Evolutionary conservation across 1,284 basidiomycete species (phyloP).

Genomic region (Boletus semigastroideus): DNA sequence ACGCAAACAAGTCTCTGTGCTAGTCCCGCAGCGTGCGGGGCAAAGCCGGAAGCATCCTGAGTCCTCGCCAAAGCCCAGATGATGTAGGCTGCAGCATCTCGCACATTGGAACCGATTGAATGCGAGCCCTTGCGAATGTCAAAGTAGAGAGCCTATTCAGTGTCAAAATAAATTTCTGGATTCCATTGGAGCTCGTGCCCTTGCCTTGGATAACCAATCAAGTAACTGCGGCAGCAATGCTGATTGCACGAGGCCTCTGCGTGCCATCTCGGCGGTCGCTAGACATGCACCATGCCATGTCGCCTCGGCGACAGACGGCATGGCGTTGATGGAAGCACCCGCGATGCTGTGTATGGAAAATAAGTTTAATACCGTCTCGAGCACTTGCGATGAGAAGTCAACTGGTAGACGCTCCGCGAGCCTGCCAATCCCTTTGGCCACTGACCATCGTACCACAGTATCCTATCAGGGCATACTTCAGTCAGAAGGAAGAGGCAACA

Average conservation of each 20-base stretch:
- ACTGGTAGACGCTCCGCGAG: constrained; percentile 79
- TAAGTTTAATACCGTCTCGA: constrained; percentile 72
- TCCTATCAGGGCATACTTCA: constrained; percentile 54
- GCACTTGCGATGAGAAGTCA: constrained; percentile 76
- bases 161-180: constrained; percentile 10
- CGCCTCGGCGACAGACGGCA: constrained; percentile 75
- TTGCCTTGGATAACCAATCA: constrained; percentile 77
- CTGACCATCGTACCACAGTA: constrained; percentile 92
- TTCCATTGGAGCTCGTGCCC: constrained; percentile 17
- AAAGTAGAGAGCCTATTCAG: constrained; percentile 79
- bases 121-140: constrained; percentile 91
- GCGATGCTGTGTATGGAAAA: constrained; percentile 69
- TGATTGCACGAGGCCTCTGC: constrained; percentile 70
- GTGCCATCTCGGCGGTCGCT: constrained; percentile 89
- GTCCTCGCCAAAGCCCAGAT: constrained; percentile 92
- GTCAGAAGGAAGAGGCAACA: constrained; percentile 1
- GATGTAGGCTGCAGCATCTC: constrained; percentile 94
- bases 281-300: constrained; percentile 97
- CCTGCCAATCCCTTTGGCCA: constrained; percentile 90
- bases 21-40: constrained; percentile 62
- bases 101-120: constrained; percentile 91
- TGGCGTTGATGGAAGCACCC: constrained; percentile 63
- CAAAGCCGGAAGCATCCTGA: constrained; percentile 59
- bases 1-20: constrained; percentile 76
- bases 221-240: constrained; percentile 63